phyloP scores from a whole-genome alignment of 768 basidiomycete species.

The Collybia sordida region DNA sequence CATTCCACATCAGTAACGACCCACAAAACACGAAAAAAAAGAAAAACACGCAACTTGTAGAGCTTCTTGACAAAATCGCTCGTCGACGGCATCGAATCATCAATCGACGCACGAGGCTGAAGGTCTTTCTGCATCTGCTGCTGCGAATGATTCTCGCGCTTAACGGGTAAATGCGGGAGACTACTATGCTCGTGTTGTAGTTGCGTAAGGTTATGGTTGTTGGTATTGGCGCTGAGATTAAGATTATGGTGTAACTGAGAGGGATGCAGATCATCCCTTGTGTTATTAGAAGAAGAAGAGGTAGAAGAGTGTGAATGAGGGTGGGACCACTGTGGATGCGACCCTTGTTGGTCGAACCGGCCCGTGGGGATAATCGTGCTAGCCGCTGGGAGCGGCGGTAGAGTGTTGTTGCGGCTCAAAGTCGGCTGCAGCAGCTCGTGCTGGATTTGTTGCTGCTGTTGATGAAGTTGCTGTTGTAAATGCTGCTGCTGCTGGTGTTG shows the following conservation, averaged over 20 bases:
- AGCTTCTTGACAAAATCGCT: slow-evolving; percentile 94
- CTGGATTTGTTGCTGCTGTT: too few relatives aligned
- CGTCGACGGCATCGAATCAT: slow-evolving; percentile 83
- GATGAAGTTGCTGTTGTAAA: too few relatives aligned
- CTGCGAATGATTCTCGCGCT: slow-evolving; percentile 17
- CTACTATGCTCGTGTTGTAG: slow-evolving; percentile 24
- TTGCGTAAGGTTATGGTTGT: slow-evolving; percentile 21
- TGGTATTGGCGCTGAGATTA: slow-evolving; percentile 18
- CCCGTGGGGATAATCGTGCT: slow-evolving; percentile 11
- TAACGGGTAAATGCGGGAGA: slow-evolving; percentile 21
- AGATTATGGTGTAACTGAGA: slow-evolving; percentile 6
- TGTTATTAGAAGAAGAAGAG: slow-evolving; percentile 33
- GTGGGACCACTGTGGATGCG: slow-evolving; percentile 15
- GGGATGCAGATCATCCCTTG: slow-evolving; percentile 40
- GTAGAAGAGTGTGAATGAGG: slow-evolving; percentile 9
- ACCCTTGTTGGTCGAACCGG: slow-evolving; percentile 22
- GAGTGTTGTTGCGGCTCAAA: slow-evolving; percentile 8
- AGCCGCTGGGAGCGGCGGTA: slow-evolving; percentile 17
- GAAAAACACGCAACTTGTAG: slow-evolving; percentile 54
- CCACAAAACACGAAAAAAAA: not conserved
- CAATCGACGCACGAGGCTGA: slow-evolving; percentile 25
- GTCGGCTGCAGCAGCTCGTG: too few relatives aligned
- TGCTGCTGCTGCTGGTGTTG: too few relatives aligned
- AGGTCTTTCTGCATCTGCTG: slow-evolving; percentile 7
- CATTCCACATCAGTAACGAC: too few relatives aligned